These are phyloP conservation scores for Paramecium biaurelia DNA, from an alignment of 73 alveolate species.

Conservation along the genomic window DNA sequence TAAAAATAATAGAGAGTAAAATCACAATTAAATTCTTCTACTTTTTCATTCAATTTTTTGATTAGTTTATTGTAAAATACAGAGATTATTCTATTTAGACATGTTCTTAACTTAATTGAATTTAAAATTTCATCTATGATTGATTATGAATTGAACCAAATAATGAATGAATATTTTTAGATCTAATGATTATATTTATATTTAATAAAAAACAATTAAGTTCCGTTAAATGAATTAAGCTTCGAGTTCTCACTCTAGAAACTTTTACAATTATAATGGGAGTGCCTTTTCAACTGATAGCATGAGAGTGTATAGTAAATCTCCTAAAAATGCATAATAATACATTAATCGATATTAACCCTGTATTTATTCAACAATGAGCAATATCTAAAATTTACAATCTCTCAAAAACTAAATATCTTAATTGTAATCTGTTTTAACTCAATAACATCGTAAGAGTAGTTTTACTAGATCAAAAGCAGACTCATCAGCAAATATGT, in stretches of 20 bases:
- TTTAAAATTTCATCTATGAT: neutral
- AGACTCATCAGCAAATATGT: neutral
- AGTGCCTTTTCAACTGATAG: conserved; percentile 21
- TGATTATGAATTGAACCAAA: neutral
- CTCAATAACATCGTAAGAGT: neutral
- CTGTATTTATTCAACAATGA: neutral
- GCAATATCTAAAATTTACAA: conserved; percentile 6
- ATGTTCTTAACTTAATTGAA: neutral
- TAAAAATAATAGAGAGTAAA: too few relatives aligned
- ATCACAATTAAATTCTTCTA: too few relatives aligned
- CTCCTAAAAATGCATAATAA: neutral
- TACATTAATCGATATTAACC: neutral
- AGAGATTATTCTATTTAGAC: neutral
- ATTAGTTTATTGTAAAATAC: too few relatives aligned
- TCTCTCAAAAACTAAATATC: neutral
- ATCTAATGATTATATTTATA: neutral
- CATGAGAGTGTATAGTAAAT: neutral
- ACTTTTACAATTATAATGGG: neutral
- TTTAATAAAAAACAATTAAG: neutral
- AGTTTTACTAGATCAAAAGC: neutral
- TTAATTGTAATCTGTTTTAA: neutral
- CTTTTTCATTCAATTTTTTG: too few relatives aligned
- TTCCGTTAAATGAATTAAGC: conserved; percentile 39
- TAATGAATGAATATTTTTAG: neutral
- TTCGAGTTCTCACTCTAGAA: neutral